Evolutionary conservation across 768 basidiomycete species (phyloP).

Genomic region (Dentipellis sp.): DNA sequence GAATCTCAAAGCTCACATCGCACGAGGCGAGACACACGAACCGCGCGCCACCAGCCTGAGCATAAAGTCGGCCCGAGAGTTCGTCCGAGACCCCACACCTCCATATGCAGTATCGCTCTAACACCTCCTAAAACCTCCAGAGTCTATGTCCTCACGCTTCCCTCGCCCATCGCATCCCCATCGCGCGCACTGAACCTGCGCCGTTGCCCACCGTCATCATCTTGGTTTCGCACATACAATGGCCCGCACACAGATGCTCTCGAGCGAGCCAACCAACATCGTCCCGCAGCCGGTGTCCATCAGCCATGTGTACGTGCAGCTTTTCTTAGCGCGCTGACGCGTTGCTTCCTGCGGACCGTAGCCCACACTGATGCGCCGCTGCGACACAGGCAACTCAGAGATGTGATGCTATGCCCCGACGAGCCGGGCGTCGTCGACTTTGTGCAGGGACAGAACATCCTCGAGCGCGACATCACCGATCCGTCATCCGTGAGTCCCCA

Average conservation of each 20-base stretch:
- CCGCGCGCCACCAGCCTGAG: too few relatives aligned
- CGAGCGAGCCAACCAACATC: conserved; percentile 33
- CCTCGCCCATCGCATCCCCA: background rate
- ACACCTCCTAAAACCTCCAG: background rate
- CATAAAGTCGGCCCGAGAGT: too few relatives aligned
- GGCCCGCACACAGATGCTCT: conserved; percentile 36
- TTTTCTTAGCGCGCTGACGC: background rate
- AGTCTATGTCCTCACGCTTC: background rate
- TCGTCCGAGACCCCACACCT: background rate
- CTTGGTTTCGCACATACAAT: conserved; percentile 20
- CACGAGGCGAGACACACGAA: too few relatives aligned
- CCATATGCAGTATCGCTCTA: background rate
- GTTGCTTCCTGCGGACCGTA: conserved; percentile 3
- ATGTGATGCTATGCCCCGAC: conserved; percentile 67
- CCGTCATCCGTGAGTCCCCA: conserved; percentile 35
- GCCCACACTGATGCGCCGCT: background rate
- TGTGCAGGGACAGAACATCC: conserved; percentile 39
- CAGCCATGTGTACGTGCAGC: conserved; percentile 44
- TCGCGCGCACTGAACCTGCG: background rate
- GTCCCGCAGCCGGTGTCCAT: conserved; percentile 40
- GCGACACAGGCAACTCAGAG: conserved; percentile 56
- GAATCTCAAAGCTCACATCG: too few relatives aligned
- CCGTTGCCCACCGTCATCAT: background rate
- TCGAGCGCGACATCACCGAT: conserved; percentile 49
- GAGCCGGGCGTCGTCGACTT: conserved; percentile 60